These are phyloP conservation scores for Botryotinia convoluta DNA, from an alignment of 2,329 filamentous ascomycete species.

Conservation along the genomic window DNA sequence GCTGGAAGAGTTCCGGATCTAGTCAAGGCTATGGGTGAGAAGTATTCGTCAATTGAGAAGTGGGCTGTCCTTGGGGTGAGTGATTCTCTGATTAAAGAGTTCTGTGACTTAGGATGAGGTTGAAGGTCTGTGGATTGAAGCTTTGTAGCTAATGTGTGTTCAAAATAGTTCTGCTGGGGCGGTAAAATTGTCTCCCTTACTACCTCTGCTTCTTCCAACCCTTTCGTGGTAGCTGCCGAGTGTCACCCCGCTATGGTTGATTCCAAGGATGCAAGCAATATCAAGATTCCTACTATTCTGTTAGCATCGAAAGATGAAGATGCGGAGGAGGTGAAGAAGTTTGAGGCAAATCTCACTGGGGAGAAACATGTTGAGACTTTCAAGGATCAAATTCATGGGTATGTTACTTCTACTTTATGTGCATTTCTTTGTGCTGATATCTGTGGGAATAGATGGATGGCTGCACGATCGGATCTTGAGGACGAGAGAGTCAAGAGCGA, in stretches of 20 bases:
- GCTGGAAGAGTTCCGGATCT: conserved; percentile 53
- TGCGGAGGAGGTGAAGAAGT: conserved; percentile 44
- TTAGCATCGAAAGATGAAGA: conserved; percentile 66
- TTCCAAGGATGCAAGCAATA: conserved; percentile 54
- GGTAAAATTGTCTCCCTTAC: conserved; percentile 36
- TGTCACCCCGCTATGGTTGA: conserved; percentile 64
- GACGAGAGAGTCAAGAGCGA: conserved; percentile 46
- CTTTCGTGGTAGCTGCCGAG: conserved; percentile 53
- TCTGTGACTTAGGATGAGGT: neutral
- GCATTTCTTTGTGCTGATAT: neutral
- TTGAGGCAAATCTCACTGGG: conserved; percentile 44
- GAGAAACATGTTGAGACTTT: conserved; percentile 50
- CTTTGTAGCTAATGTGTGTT: neutral
- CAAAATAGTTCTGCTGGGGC: conserved; percentile 37
- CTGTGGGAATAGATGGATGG: conserved; percentile 47
- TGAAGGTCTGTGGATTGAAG: neutral
- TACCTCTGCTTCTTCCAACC: conserved; percentile 33
- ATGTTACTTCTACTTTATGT: neutral
- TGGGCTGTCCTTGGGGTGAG: conserved; percentile 35
- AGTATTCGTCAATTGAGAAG: conserved; percentile 54
- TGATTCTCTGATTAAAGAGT: neutral
- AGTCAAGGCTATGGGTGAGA: conserved; percentile 45
- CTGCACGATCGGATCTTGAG: conserved; percentile 48
- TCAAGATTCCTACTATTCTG: conserved; percentile 60
- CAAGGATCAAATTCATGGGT: conserved; percentile 51